phyloP scores from a whole-genome alignment of 495 filamentous ascomycete genomes.

The Penicillium paxilli region DNA sequence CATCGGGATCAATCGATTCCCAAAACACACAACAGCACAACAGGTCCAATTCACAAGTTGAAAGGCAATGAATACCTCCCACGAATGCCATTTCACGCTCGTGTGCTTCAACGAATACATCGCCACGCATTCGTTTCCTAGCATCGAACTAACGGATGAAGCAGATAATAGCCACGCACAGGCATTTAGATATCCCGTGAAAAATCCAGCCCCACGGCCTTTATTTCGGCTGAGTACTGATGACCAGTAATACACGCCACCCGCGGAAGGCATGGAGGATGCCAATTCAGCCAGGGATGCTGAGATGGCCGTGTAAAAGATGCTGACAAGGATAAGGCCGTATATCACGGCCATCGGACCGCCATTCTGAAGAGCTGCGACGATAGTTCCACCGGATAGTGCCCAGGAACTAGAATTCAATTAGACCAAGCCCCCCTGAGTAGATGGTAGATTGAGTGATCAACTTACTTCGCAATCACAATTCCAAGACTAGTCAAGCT shows the following conservation, averaged over 20 bases:
- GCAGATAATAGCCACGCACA: conserved; percentile 71
- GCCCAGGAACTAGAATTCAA: conserved; percentile 39
- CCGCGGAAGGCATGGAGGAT: conserved; percentile 74
- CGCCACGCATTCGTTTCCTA: conserved; percentile 62
- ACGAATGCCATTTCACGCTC: conserved; percentile 55
- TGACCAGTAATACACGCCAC: conserved; percentile 84
- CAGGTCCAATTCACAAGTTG: conserved; percentile 64
- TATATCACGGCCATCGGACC: conserved; percentile 47
- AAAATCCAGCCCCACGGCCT: conserved; percentile 65
- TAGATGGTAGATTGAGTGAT: not conserved
- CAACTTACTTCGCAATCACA: conserved; percentile 46
- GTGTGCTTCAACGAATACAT: conserved; percentile 69
- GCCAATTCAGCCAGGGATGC: conserved; percentile 63
- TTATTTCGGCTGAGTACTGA: conserved; percentile 64
- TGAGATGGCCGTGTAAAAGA: conserved; percentile 45
- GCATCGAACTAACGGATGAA: conserved; percentile 64
- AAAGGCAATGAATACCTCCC: conserved; percentile 76
- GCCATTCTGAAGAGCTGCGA: conserved; percentile 44
- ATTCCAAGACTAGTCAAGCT: conserved; percentile 48
- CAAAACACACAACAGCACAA: conserved; percentile 62
- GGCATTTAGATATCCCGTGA: conserved; percentile 73
- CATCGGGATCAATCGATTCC: conserved; percentile 62
- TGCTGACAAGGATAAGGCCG: conserved; percentile 38
- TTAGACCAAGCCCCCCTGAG: too few species aligned
- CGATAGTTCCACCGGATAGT: conserved; percentile 44